Percentiles rank a stretch among this genome's conserved stretches.
These are phyloP conservation scores for Lachancea thermotolerans DNA, from an alignment of 805 yeast species.

Conservation along the genomic window DNA sequence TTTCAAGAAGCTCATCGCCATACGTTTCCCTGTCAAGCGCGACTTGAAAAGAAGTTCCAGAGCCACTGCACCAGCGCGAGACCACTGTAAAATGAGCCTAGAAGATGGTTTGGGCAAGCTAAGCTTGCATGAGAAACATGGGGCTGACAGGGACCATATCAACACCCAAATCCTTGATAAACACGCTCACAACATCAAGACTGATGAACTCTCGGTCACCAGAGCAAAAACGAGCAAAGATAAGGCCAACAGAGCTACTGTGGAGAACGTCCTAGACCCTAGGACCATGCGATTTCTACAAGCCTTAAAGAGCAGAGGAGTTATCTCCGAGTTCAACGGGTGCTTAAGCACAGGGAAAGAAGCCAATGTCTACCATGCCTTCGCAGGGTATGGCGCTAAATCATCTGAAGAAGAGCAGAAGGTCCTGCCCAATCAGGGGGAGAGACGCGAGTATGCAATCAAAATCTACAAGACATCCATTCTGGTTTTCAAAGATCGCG, in stretches of 20 bases:
- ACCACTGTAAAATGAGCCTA: constrained; percentile 13
- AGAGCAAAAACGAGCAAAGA: constrained; percentile 63
- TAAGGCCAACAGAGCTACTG: constrained; percentile 91
- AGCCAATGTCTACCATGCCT: constrained; percentile 94
- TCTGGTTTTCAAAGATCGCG: constrained; percentile 93
- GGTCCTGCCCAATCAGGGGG: constrained; percentile 27
- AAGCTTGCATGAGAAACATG: constrained; percentile 7
- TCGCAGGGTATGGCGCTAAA: constrained; percentile 28
- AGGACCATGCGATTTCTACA: constrained; percentile 79
- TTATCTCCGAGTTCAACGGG: constrained; percentile 81
- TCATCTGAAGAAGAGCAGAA: constrained; percentile 1
- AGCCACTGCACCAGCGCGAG: neutral
- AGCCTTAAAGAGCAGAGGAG: constrained; percentile 76
- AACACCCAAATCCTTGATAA: constrained; percentile 50
- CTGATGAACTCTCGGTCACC: constrained; percentile 49
- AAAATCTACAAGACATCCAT: constrained; percentile 95
- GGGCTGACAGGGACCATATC: constrained; percentile 25
- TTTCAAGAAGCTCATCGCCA: constrained; percentile 2
- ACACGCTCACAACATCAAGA: constrained; percentile 57
- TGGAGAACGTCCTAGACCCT: constrained; percentile 94
- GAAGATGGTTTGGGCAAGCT: constrained; percentile 20
- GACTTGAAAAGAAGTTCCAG: too few relatives aligned
- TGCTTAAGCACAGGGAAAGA: constrained; percentile 96
- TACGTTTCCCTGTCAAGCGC: too few relatives aligned
- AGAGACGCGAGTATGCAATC: constrained; percentile 65